Evolutionary conservation across 108 stramenopile genomes (phyloP).

Genomic region (Nannochloropsis gaditana): DNA sequence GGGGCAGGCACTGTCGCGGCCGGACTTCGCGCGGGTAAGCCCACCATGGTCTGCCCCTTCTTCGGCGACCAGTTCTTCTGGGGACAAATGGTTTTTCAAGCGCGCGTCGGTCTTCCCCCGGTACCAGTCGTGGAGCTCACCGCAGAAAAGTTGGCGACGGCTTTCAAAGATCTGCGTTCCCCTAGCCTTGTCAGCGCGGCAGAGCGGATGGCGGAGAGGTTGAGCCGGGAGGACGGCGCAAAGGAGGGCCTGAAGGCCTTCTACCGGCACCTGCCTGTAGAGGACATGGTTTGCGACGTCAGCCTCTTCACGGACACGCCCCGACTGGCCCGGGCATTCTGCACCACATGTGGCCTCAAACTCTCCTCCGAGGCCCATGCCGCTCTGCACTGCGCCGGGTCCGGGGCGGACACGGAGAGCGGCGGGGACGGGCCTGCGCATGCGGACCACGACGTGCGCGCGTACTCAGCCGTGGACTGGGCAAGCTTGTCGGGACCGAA

Average conservation of each 20-base stretch:
- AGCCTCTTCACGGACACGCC: conserved; percentile 7
- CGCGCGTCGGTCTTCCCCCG: conserved; percentile 10
- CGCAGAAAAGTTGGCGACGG: conserved; percentile 8
- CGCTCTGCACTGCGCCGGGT: conserved; percentile 19
- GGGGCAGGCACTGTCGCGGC: conserved; percentile 43
- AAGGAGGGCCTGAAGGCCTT: conserved; percentile 28
- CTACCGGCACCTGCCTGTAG: conserved; percentile 38
- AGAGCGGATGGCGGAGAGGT: neutral
- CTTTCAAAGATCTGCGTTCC: neutral
- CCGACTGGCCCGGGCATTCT: conserved; percentile 3
- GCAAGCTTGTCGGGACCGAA: conserved; percentile 22
- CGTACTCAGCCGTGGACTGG: conserved; percentile 27
- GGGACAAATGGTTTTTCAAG: conserved; percentile 24
- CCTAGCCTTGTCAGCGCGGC: neutral
- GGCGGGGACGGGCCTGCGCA: neutral
- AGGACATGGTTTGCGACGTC: conserved; percentile 46
- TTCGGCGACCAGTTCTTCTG: conserved; percentile 50
- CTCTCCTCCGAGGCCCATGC: conserved; percentile 23
- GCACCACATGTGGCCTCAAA: conserved; percentile 33
- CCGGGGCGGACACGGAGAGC: neutral
- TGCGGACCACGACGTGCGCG: neutral
- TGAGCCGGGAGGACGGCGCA: conserved; percentile 29
- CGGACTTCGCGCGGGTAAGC: conserved; percentile 36
- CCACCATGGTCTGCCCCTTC: conserved; percentile 40
- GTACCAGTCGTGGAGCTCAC: conserved; percentile 9